Evolutionary conservation across 331 rosid genomes (phyloP), one percentile per base, ranked within the genome.

Genomic region (Acacia pycnantha): DNA sequence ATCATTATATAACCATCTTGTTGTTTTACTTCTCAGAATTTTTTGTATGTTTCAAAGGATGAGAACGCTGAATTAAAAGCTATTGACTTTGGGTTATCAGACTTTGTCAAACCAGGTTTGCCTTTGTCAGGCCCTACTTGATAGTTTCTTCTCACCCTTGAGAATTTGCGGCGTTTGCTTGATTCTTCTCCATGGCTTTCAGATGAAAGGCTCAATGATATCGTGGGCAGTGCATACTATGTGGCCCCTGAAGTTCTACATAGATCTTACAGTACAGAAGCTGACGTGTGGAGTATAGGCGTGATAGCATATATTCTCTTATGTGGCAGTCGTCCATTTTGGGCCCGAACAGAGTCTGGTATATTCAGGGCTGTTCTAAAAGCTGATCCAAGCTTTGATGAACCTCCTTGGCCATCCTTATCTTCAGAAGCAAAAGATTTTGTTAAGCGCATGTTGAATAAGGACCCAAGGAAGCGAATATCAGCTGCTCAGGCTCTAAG

Each of bases 161-260:
- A 70, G 74, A 67, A 21, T 56, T 81, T 71, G 61, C 35, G 43
- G 59, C 6, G 0, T 53, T 69, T 22, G 87, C 44, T 40, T 84
- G 81, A 87, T 69, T 58, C 21, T n/a, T 77, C 27, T 15, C 70
- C 69, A 51, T 44, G 70, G 26, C 51, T 84, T 86, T 19, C 90
- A 91, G 96, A 91, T 81, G 92, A 89, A 81, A 88, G 91, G 84
- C 93, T 91, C 67, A 91, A 91, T 66, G 96, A 91, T 77, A 91
- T 91, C 56, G 95, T 91, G 24, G 95, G 95, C 78, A 91, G 95
- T 77, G 95, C 95, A 72, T 91, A 89, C 77, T 91, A 91, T n/a
- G 95, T 91, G 24, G 93, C 95, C 37, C 95, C 95, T n/a, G 95
- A 91, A 79, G 95, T 91, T 83, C 85, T 91, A 7, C 95, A 91